Evolutionary conservation across 768 basidiomycete species (phyloP), one percentile per base, ranked within the genome.

Genomic region (Hypholoma fasciculare): DNA sequence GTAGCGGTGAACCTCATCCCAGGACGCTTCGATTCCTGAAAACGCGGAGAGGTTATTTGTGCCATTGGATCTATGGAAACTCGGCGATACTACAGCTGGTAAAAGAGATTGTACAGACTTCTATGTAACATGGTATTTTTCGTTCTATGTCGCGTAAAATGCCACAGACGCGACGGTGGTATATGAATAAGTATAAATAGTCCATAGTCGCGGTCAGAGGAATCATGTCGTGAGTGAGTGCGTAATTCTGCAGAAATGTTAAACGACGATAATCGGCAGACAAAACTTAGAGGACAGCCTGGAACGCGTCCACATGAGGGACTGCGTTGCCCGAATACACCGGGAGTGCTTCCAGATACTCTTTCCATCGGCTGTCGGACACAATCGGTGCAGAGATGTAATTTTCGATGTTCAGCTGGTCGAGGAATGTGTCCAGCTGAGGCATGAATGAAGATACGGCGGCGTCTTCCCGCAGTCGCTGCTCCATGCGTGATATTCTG

Each of bases 361-460:
- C 64, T 59, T 83, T 81, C 83, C 82, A 85, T 26, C 70, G 57
- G 26, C 64, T 71, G 61, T 82, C 82, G 34, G 82, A 78, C 13
- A 83, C 74, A 55, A 85, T 82, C 16, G 82, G 83, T 13, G 82
- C 83, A 50, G 74, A 74, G 53, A 83, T 76, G 54, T 82, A 83
- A 23, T 77, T 71, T 57, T 75, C 80, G 56, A 84, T 80, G 20
- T 74, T 62, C n/a, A 84, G 71, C 50, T 72, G 70, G 17, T 74
- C 62, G 20, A 85, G 71, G 58, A 77, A 79, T 19, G 59, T 61
- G 38, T 73, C 70, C 36, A 84, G 63, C 27, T 78, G 65, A 2
- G 78, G 79, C 52, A 83, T 63, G 62, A 80, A 78, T 9, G 74
- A 69, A 2, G 76, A 69, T 7, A 82, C 67, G 4, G 81, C 81